A percentile compares a stretch with the other conserved stretches of the same genome.
These are phyloP conservation scores for Lasiosphaeris hirsuta DNA, from an alignment of 495 filamentous ascomycete genomes.

Conservation along the genomic window DNA sequence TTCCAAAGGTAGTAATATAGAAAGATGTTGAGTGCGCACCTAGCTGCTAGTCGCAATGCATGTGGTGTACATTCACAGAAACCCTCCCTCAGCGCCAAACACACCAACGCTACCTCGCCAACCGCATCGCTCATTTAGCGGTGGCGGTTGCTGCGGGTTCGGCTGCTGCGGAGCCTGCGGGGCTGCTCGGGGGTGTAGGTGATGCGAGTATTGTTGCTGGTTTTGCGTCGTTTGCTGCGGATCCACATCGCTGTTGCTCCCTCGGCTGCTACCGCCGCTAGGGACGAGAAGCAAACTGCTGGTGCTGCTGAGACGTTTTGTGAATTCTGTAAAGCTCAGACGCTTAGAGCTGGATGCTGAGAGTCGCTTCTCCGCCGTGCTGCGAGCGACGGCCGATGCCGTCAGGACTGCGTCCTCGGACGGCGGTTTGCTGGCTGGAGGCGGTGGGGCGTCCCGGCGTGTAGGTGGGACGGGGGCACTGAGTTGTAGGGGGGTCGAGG, in stretches of 20 bases:
- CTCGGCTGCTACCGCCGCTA: constrained; percentile 44
- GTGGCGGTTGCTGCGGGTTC: constrained; percentile 7
- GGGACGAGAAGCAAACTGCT: constrained; percentile 51
- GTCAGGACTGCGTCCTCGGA: constrained; percentile 16
- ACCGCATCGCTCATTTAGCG: constrained; percentile 27
- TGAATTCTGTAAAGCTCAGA: constrained; percentile 53
- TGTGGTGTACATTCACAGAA: constrained; percentile 23
- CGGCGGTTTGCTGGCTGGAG: not conserved
- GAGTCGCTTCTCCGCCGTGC: constrained; percentile 38
- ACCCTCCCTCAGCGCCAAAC: constrained; percentile 47
- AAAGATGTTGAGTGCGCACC: not conserved
- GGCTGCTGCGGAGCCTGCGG: constrained; percentile 11
- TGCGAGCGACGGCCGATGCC: constrained; percentile 14
- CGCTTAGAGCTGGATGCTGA: constrained; percentile 46
- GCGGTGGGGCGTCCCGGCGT: constrained; percentile 5
- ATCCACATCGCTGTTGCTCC: constrained; percentile 41
- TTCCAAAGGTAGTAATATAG: not conserved
- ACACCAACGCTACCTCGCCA: constrained; percentile 53
- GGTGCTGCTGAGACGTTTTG: constrained; percentile 51
- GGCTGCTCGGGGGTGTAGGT: constrained; percentile 22
- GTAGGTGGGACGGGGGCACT: not conserved
- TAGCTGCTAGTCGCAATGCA: not conserved
- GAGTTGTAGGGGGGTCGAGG: constrained; percentile 2
- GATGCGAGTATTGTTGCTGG: constrained; percentile 21
- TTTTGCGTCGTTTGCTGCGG: constrained; percentile 22